Evolutionary conservation across 1,284 basidiomycete genomes (phyloP).

Genomic region (Malassezia obtusa): DNA sequence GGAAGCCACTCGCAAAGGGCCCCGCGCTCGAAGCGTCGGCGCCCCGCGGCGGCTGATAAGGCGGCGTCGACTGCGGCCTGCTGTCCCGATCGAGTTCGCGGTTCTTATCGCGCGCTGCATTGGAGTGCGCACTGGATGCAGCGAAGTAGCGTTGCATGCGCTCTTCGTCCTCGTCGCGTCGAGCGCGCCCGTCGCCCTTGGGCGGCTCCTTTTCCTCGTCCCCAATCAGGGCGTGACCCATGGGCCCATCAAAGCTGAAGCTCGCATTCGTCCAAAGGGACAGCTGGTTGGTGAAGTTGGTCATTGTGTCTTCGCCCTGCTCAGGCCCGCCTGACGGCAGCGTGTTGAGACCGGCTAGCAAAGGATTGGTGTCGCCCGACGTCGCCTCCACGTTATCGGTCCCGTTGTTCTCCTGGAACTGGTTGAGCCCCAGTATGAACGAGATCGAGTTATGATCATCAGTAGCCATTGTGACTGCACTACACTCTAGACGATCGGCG

Average conservation of each 20-base stretch:
- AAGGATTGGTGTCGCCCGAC: not conserved
- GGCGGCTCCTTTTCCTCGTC: conserved; percentile 42
- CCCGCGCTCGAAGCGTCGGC: no score
- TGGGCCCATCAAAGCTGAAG: conserved; percentile 47
- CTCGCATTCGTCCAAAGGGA: conserved; percentile 47
- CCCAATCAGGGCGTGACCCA: conserved; percentile 43
- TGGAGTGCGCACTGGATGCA: conserved; percentile 15
- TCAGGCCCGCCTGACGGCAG: not conserved
- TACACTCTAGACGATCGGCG: no score
- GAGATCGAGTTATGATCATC: conserved; percentile 35
- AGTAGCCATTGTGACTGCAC: conserved; percentile 4
- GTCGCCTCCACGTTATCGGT: not conserved
- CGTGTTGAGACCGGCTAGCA: conserved; percentile 7
- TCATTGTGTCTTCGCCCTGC: conserved; percentile 1
- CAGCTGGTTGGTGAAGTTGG: conserved; percentile 44
- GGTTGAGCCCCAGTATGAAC: conserved; percentile 39
- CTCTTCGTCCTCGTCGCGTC: conserved; percentile 30
- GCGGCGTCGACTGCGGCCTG: not conserved
- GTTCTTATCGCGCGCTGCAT: conserved; percentile 17
- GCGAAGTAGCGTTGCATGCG: conserved; percentile 16
- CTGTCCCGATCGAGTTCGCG: conserved; percentile 10
- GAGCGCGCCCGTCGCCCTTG: conserved; percentile 24
- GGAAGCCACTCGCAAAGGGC: no score
- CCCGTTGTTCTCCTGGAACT: conserved; percentile 19
- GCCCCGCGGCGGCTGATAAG: no score